These are phyloP conservation scores for Paecilomyces dactylethromorphus DNA, from an alignment of 2,329 filamentous ascomycete species.

Conservation along the genomic window DNA sequence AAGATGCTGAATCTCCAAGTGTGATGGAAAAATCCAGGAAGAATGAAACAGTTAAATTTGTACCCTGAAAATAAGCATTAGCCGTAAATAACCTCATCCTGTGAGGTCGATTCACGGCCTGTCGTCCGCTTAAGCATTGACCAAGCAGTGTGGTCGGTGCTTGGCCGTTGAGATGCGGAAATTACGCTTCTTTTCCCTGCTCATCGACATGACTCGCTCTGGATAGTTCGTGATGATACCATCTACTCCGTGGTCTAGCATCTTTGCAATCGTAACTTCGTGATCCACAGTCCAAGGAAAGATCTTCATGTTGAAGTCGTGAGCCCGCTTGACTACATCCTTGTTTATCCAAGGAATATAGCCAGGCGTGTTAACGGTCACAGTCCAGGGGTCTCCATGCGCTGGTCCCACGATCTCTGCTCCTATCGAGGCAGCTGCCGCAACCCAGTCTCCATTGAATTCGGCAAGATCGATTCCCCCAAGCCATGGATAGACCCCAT, in stretches of 20 bases:
- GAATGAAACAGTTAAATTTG: background rate
- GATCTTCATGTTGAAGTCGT: background rate
- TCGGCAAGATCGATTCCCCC: background rate
- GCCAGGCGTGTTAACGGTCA: background rate
- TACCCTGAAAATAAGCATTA: background rate
- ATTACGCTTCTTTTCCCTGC: background rate
- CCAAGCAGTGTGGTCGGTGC: background rate
- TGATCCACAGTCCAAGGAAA: background rate
- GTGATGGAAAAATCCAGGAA: background rate
- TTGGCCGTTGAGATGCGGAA: background rate
- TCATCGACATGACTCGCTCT: background rate
- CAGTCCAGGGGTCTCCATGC: background rate
- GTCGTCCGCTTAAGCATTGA: background rate
- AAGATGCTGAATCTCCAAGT: too few relatives aligned
- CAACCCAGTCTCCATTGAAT: background rate
- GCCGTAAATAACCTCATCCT: background rate
- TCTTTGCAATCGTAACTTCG: background rate
- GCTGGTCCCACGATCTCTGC: background rate
- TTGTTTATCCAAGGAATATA: background rate
- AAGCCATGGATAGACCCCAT: background rate
- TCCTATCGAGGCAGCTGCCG: background rate
- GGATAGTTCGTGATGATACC: background rate
- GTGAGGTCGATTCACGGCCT: background rate
- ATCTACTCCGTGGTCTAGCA: background rate
- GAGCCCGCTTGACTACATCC: background rate